Evolutionary conservation across 352 stramenopile species (phyloP), one percentile per base, ranked within the genome.

Genomic region (Globisporangium yorkense): DNA sequence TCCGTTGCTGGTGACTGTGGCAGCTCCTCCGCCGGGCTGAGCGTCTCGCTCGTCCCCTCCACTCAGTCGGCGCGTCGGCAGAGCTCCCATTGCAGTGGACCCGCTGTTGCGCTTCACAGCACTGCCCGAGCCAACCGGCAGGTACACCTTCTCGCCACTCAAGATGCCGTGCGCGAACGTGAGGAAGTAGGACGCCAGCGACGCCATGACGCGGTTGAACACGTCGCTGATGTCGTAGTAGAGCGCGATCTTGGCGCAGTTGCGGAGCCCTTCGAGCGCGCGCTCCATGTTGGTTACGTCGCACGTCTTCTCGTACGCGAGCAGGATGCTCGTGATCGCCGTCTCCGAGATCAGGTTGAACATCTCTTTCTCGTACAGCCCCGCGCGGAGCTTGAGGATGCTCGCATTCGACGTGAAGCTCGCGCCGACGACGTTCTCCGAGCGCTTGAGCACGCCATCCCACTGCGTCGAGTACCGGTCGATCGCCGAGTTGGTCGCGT

Each of bases 381-480:
- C 86, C 33, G 86, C 86, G 0, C 83, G 84, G 0, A 95, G 72
- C 72, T 95, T 91, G 20, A 92, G 56, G 45, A 95, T 89, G 46
- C 80, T 92, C 24, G 82, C 72, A 44, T 94, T 93, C 16, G 84
- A 95, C 43, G 86, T 93, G 54, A 95, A 95, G 33, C 81, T 92
- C 5, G 84, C 86, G 3, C 84, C 86, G 5, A 95, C 86, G 12
- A 95, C 86, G 54, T 95, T 94, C 63, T 92, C 75, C 10, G 80
- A 90, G 21, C 86, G 77, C 69, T 95, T 94, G 5, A 95, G 65
- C 29, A 95, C 78, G 15, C 86, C 86, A 35, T 95, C 86, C 86
- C 86, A 95, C 58, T 93, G 84, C 54, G 74, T 92, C 55, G 85
- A 95, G 63, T 93, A 95, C 33, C 81, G 72, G n/a, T 95, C 85